A percentile compares a stretch with the other conserved stretches of the same genome.
Evolutionary conservation across 169 alveolate species (phyloP).

Genomic region (Plasmodium vivax): DNA sequence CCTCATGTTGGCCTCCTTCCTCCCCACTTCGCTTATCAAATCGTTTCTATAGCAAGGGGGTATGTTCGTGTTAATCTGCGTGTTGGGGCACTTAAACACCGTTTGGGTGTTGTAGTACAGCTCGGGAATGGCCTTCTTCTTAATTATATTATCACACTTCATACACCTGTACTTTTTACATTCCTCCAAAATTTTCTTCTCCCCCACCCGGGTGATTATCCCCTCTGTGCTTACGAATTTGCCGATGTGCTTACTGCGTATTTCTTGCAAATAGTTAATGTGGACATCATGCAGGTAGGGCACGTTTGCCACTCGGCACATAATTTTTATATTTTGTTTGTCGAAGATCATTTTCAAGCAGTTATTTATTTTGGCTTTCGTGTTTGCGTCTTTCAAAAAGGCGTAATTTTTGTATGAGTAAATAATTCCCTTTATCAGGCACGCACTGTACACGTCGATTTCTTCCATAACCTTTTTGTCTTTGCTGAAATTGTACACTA

Average conservation of each 20-base stretch:
- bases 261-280: slow-evolving; percentile 33
- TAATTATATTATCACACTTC: slow-evolving; percentile 76
- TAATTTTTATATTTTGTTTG: slow-evolving; percentile 46
- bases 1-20: background rate
- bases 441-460: slow-evolving; percentile 45
- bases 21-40: background rate
- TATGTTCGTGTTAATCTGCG: slow-evolving; percentile 6
- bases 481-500: slow-evolving; percentile 36
- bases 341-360: slow-evolving; percentile 65
- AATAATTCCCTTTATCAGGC: slow-evolving; percentile 45
- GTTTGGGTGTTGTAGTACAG: slow-evolving; percentile 68
- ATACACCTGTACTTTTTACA: slow-evolving; percentile 80
- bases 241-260: slow-evolving; percentile 59
- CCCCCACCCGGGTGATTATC: slow-evolving; percentile 77
- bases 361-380: slow-evolving; percentile 51
- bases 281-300: slow-evolving; percentile 60
- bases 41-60: background rate
- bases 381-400: slow-evolving; percentile 26
- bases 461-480: slow-evolving; percentile 46
- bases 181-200: slow-evolving; percentile 77
- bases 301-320: slow-evolving; percentile 36
- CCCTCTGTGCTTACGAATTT: slow-evolving; percentile 63
- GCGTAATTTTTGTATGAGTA: slow-evolving; percentile 25
- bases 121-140: slow-evolving; percentile 79
- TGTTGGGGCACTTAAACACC: slow-evolving; percentile 69